Base-by-base conservation (phyloP, 257 asterid species). In the Ilex asprella region DNA sequence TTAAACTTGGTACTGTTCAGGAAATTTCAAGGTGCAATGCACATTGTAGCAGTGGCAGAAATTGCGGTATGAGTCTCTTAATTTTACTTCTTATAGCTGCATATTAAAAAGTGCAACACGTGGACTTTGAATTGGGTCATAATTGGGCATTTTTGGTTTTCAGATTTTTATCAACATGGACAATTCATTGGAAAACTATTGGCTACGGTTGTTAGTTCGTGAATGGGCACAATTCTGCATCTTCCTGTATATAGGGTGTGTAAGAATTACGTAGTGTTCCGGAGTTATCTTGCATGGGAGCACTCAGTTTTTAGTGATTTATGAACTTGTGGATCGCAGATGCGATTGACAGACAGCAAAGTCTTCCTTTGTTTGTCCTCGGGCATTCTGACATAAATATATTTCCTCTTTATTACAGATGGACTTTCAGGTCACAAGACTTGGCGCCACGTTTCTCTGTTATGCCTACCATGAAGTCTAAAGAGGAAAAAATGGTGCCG, bases 11-110 rank as follows among this genome's bases (percentile, higher is more conserved):
- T 13, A 15, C 55, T 73, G 16, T 50, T 44, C 80, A 91, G 98
- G 85, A 91, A 81, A 74, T 88, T 91, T 75, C 96, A 80, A 82
- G 82, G 82, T 31, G 98, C 95, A 61, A 84, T 91, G 94, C 89
- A 78, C n/a, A 57, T 82, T 63, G 78, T 84, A 68, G 96, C 88
- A 30, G 75, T 84, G 74, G 78, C 84, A 49, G 98, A 91, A 78
- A 82, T 91, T 62, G 95, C 87, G 49, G 98, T 88, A 83, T 60
- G 82, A 41, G 64, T 43, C 27, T 35, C 49, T 14, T 62, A 14
- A 35, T 47, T 52, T 39, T 67, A 13, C 30, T 39, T 16, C 49
- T 46, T 46, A 2, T 10, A 46, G 52, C 3, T 10, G 11, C 10
- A 46, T 11, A 46, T 14, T 46, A 46, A 41, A 68, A 6, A 14